Base-by-base conservation (phyloP, 2,329 filamentous ascomycete species). In the Drechslerella coelobrocha region DNA sequence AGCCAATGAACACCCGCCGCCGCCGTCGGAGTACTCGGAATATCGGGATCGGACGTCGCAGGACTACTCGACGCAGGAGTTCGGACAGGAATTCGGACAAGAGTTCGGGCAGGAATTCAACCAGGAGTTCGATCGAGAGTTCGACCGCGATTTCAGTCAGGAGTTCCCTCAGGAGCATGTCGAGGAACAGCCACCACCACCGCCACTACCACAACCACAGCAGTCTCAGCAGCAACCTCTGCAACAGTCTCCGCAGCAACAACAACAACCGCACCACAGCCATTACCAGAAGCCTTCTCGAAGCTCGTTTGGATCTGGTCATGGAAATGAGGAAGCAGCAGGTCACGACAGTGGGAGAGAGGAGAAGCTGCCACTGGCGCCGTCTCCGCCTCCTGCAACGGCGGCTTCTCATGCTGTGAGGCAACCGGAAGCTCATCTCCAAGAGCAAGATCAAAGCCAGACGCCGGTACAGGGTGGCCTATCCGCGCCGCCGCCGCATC, bases 1-100 rank as follows among this genome's bases (percentile, higher is more conserved):
- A n/a, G 47, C 4, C n/a, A 57, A 45, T 17, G 66, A 71, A 27
- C 55, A 57, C 26, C 47, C 43, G 21, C 31, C 27, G 47, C 53
- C 57, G 9, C 41, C 41, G 19, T 27, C 47, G 23, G 27, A 31
- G 47, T 27, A 51, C 17, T 59, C 66, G 17, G 66, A 71, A 4
- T 71, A 71, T 27, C 54, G 51, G 24, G 60, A 71, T 26, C 53
- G 66, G 54, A 34, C 26, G 24, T 71, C 66, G 17, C 54, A 57
- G 41, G 66, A 71, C 9, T 71, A 71, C 41, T 63, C 66, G 48
- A 57, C 66, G 17, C 48, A 60, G 23, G 62, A 68, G 17, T 68
- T 55, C 34, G 17, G 24, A 6, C 47, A 51, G 27, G 47, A 51
- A 5, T 51, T 27, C 47, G 14, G 14, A 5, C 47, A 51, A 17